Base-by-base conservation (phyloP, 805 yeast species). In the Grigorovia humatica region DNA sequence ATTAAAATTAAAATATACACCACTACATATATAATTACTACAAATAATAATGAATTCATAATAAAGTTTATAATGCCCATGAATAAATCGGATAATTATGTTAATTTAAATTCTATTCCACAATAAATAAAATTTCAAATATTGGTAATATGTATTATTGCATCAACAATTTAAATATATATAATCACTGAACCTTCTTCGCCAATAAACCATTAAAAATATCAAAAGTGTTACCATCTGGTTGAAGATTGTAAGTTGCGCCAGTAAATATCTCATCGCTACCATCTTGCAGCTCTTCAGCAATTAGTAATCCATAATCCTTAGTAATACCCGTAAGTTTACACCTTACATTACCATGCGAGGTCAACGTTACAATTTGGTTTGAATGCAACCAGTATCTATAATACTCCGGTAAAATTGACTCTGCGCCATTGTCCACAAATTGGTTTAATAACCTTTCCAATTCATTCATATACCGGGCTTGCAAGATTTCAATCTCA, bases 141-240 rank as follows among this genome's bases (percentile, higher is more conserved):
- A 23, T 23, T 23, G 27, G 27, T 23, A 4, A 32, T 32, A 32
- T 32, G 8, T 32, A 13, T 2, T 4, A 32, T 32, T 8, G 8
- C 4, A 32, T 32, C 27, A 23, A 23, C 27, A 23, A 23, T 23
- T 23, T 23, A 3, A 23, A 23, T 23, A 23, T 23, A 23, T 23
- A 23, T 23, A 38, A 11, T 9, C 19, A 48, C 23, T 51, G 44
- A 8, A 69, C 67, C 61, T 82, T 84, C 54, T 73, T 81, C 18
- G 82, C 85, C 17, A 91, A 85, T 56, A 93, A 73, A 0, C 98
- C 98, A 58, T 78, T 84, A 71, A 93, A 85, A 76, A 93, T 90
- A 65, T 93, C 98, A 62, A 93, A 93, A 2, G 97, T 88, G 65
- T 93, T 93, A 0, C 99, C 99, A 67, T 93, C 99, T 0, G 99